Evolutionary conservation across 1,284 basidiomycete genomes (phyloP).

Genomic region (Filobasidium uniguttulatum): DNA sequence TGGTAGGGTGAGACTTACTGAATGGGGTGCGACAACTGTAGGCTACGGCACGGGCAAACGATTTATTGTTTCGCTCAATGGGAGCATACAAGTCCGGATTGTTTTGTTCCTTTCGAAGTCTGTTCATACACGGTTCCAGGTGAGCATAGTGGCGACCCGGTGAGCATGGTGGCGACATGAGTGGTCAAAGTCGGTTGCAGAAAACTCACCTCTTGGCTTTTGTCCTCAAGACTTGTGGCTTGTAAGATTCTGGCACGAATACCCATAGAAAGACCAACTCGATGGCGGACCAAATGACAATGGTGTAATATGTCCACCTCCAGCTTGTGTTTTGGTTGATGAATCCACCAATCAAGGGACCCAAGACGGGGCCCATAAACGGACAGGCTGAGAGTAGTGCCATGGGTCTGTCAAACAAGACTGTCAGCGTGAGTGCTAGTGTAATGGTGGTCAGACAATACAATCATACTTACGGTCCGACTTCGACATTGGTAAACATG

Average conservation of each 20-base stretch:
- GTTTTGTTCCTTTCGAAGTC: slow-evolving; percentile 43
- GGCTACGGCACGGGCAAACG: slow-evolving; percentile 41
- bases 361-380: slow-evolving; percentile 60
- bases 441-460: neutral
- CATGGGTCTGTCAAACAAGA: slow-evolving; percentile 51
- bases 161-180: no score
- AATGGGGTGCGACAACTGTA: slow-evolving; percentile 56
- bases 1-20: slow-evolving; percentile 41
- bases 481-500: slow-evolving; percentile 49
- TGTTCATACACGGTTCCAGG: no score
- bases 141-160: no score
- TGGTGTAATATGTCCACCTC: slow-evolving; percentile 63
- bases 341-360: slow-evolving; percentile 43
- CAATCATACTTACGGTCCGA: slow-evolving; percentile 48
- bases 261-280: slow-evolving; percentile 30
- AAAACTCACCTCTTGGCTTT: slow-evolving; percentile 40
- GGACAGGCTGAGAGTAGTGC: slow-evolving; percentile 55
- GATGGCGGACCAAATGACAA: slow-evolving; percentile 44
- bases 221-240: slow-evolving; percentile 48
- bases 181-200: no score
- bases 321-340: slow-evolving; percentile 48
- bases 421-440: neutral
- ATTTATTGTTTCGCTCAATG: slow-evolving; percentile 41
- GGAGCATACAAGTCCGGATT: slow-evolving; percentile 47
- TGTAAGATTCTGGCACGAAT: slow-evolving; percentile 63